Percentiles rank a stretch among this genome's conserved stretches.
Conservation (phyloP, 1,284 basidiomycete genomes). For the Microbotryum scabiosae region DNA sequence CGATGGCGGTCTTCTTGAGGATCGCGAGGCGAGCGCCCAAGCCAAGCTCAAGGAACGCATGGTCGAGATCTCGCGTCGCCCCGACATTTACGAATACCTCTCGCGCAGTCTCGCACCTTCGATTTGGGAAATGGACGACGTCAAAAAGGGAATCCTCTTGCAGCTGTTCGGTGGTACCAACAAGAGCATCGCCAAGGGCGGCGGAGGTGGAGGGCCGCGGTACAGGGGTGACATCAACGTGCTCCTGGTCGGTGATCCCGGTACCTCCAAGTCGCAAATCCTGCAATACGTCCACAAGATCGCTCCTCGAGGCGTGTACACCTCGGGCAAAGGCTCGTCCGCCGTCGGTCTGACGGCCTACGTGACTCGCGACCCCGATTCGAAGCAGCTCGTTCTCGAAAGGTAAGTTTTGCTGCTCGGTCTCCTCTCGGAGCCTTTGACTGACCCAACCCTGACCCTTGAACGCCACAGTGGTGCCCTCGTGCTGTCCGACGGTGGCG, state of each 20-base stretch:
- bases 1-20: constrained; percentile 46
- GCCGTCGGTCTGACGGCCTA: constrained; percentile 98
- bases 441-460: background rate
- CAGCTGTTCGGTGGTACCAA: constrained; percentile 97
- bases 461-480: constrained; percentile 66
- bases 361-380: constrained; percentile 94
- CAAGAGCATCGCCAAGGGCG: constrained; percentile 84
- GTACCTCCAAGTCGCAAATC: constrained; percentile 95
- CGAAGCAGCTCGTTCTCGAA: constrained; percentile 93
- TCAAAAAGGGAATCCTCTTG: constrained; percentile 93
- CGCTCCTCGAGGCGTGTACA: constrained; percentile 91
- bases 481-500: constrained; percentile 92
- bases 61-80: constrained; percentile 58
- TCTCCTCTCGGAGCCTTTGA: background rate
- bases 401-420: constrained; percentile 49
- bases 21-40: constrained; percentile 44
- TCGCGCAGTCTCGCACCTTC: constrained; percentile 81
- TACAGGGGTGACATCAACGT: constrained; percentile 98
- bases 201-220: constrained; percentile 87
- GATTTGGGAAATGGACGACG: constrained; percentile 97
- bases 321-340: constrained; percentile 94
- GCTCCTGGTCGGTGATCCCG: constrained; percentile 91
- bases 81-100: constrained; percentile 81
- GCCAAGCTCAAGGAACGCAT: constrained; percentile 54
- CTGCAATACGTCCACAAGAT: constrained; percentile 98